Conservation (phyloP, 2,329 filamentous ascomycete species). For the Elsinoe australis region DNA sequence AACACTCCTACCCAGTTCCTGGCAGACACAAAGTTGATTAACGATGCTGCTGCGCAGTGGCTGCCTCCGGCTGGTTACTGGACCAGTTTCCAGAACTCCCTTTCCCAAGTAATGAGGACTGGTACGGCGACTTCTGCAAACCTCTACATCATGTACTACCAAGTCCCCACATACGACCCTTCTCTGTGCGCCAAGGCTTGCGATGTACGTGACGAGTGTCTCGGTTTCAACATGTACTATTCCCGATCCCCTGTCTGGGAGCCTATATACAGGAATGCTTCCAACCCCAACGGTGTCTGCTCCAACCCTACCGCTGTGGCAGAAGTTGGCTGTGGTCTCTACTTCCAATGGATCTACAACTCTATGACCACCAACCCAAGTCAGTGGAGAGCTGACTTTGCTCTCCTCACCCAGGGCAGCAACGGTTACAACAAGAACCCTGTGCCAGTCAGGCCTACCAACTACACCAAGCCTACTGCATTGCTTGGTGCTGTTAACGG, state of each 20-base stretch:
- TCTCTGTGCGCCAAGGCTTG: constrained; percentile 20
- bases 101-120: constrained; percentile 3
- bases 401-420: constrained; percentile 24
- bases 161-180: constrained; percentile 18
- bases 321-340: constrained; percentile 18
- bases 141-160: constrained; percentile 20
- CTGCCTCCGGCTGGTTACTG: constrained; percentile 20
- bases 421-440: constrained; percentile 20
- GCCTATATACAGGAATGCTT: constrained; percentile 20
- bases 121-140: constrained; percentile 2
- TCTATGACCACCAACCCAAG: constrained; percentile 25
- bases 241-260: constrained; percentile 19
- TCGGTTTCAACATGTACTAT: constrained; percentile 22
- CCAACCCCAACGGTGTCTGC: constrained; percentile 20
- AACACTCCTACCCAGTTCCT: constrained; percentile 19
- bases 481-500: constrained; percentile 16
- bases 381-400: constrained; percentile 24
- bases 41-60: constrained; percentile 16
- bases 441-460: constrained; percentile 11
- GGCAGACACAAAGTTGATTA: constrained; percentile 14
- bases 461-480: constrained; percentile 18
- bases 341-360: constrained; percentile 14
- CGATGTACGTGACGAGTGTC: constrained; percentile 20
- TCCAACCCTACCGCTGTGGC: constrained; percentile 17
- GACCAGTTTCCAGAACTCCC: constrained; percentile 17